Evolutionary conservation across 495 filamentous ascomycete genomes (phyloP).

Genomic region (Daldinia bambusicola): DNA sequence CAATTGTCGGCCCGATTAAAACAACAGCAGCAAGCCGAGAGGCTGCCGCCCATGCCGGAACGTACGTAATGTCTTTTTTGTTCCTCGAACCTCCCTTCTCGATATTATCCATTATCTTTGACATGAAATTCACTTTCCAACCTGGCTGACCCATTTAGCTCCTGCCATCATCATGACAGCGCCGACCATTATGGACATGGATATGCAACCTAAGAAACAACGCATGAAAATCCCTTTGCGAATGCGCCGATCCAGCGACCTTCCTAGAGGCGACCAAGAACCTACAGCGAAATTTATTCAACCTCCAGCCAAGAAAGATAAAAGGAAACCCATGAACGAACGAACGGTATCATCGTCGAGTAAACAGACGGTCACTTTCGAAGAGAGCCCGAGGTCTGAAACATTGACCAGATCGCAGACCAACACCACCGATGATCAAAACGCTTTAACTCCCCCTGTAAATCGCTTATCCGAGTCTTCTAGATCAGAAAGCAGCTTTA

Average conservation of each 20-base stretch:
- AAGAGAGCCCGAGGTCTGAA: constrained; percentile 72
- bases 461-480: constrained; percentile 89
- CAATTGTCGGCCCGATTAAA: constrained; percentile 83
- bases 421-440: constrained; percentile 69
- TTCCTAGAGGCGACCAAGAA: constrained; percentile 51
- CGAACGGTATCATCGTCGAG: constrained; percentile 55
- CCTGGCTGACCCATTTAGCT: constrained; percentile 59
- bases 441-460: constrained; percentile 73
- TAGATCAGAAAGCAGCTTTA: constrained; percentile 85
- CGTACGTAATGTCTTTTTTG: constrained; percentile 62
- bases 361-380: constrained; percentile 66
- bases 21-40: constrained; percentile 68
- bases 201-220: constrained; percentile 61
- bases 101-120: neutral
- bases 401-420: constrained; percentile 66
- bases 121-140: constrained; percentile 19
- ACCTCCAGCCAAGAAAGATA: constrained; percentile 50
- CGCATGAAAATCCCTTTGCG: constrained; percentile 60
- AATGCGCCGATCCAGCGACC: constrained; percentile 57
- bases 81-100: neutral
- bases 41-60: constrained; percentile 75
- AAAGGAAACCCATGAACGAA: constrained; percentile 52
- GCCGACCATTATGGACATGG: constrained; percentile 76
- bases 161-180: constrained; percentile 94
- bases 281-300: constrained; percentile 37